Percentiles rank a stretch among this genome's conserved stretches.
phyloP scores from a whole-genome alignment of 768 basidiomycete genomes.

The Amanita brunnescens region DNA sequence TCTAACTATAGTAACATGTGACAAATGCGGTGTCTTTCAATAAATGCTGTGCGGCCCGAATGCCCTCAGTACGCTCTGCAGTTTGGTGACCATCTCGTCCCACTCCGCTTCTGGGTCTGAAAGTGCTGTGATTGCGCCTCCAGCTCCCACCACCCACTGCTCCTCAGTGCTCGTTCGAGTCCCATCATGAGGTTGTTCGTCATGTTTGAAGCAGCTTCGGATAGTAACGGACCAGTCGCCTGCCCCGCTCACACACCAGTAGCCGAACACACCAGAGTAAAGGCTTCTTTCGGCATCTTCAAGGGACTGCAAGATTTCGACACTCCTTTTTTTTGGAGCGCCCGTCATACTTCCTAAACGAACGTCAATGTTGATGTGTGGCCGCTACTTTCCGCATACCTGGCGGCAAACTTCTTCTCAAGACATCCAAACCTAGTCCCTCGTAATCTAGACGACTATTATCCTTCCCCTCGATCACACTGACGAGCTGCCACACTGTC shows the following conservation, averaged over 20 bases:
- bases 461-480: constrained; percentile 72
- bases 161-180: constrained; percentile 23
- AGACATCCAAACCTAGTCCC: constrained; percentile 68
- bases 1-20: background rate
- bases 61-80: constrained; percentile 64
- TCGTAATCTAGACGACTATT: constrained; percentile 22
- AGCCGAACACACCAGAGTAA: constrained; percentile 92
- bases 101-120: constrained; percentile 82
- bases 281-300: constrained; percentile 67
- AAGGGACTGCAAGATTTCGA: constrained; percentile 78
- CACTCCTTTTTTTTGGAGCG: constrained; percentile 89
- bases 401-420: constrained; percentile 76
- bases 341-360: constrained; percentile 89
- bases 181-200: too few species aligned
- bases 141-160: constrained; percentile 78
- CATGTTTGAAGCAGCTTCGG: constrained; percentile 81
- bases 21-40: background rate
- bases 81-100: constrained; percentile 91
- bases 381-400: constrained; percentile 34
- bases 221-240: constrained; percentile 95
- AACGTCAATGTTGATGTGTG: background rate
- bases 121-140: constrained; percentile 94
- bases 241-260: constrained; percentile 81
- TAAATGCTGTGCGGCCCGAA: constrained; percentile 31
- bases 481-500: constrained; percentile 93